A percentile compares a stretch with the other conserved stretches of the same genome.
Evolutionary conservation across 306 rosid species (phyloP).

Genomic region (Aeschynomene evenia): DNA sequence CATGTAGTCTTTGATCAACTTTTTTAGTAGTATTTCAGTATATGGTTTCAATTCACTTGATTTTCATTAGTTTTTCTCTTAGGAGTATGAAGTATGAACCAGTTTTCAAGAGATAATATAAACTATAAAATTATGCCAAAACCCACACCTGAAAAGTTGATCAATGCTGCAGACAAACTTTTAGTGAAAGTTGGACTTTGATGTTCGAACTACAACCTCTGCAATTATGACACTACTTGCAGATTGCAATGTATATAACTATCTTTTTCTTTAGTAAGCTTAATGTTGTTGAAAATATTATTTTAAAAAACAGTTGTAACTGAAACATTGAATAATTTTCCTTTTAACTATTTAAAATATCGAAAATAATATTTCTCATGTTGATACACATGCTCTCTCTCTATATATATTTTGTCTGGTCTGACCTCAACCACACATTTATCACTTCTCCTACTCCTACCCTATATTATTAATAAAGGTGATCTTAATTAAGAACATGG

Average conservation of each 20-base stretch:
- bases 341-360: background rate
- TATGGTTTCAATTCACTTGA: background rate
- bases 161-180: background rate
- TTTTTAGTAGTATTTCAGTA: background rate
- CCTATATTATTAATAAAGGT: background rate
- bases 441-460: slow-evolving; percentile 16
- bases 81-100: background rate
- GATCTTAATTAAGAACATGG: background rate
- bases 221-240: background rate
- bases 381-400: too few relatives aligned
- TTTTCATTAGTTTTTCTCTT: background rate
- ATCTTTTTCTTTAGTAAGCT: background rate
- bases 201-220: background rate
- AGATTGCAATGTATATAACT: background rate
- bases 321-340: background rate
- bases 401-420: background rate
- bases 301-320: background rate
- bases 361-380: background rate
- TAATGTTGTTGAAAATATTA: background rate
- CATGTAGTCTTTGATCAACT: background rate
- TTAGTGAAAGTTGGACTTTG: slow-evolving; percentile 1
- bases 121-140: background rate
- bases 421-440: background rate
- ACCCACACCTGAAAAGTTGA: background rate
- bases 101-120: background rate